phyloP scores from a whole-genome alignment of 306 rosid genomes.

The Castanopsis chinensis region DNA sequence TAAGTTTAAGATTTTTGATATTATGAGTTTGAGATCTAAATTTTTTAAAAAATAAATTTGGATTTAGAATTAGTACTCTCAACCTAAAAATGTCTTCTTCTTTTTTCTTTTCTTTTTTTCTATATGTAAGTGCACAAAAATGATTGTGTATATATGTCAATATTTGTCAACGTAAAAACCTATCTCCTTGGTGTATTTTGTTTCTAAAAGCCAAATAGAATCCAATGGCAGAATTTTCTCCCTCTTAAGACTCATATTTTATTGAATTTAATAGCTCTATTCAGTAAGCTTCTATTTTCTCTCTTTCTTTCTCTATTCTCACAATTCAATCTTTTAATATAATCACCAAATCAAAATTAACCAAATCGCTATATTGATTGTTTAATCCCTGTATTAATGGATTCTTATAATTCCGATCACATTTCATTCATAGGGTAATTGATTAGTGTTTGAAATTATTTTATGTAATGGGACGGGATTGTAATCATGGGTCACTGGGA shows the following conservation, averaged over 20 bases:
- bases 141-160: too few species aligned
- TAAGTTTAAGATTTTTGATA: too few species aligned
- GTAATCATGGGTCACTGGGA: too few species aligned
- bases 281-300: constrained; percentile 44
- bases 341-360: not conserved
- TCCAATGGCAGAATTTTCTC: constrained; percentile 59
- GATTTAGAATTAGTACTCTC: too few species aligned
- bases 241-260: constrained; percentile 58
- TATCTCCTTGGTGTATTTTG: not conserved
- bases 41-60: too few species aligned
- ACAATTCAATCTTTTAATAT: not conserved
- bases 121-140: too few species aligned
- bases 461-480: not conserved
- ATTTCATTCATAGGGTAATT: not conserved
- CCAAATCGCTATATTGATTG: constrained; percentile 5
- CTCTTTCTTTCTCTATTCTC: not conserved
- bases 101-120: too few species aligned
- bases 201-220: not conserved
- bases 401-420: not conserved
- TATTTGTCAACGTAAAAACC: too few species aligned
- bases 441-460: not conserved
- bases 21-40: too few species aligned
- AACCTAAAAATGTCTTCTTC: too few species aligned
- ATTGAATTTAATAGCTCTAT: constrained; percentile 90
- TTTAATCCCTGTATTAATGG: not conserved